Evolutionary conservation across 768 basidiomycete species (phyloP).

Genomic region (Podaxis carcinomalis): DNA sequence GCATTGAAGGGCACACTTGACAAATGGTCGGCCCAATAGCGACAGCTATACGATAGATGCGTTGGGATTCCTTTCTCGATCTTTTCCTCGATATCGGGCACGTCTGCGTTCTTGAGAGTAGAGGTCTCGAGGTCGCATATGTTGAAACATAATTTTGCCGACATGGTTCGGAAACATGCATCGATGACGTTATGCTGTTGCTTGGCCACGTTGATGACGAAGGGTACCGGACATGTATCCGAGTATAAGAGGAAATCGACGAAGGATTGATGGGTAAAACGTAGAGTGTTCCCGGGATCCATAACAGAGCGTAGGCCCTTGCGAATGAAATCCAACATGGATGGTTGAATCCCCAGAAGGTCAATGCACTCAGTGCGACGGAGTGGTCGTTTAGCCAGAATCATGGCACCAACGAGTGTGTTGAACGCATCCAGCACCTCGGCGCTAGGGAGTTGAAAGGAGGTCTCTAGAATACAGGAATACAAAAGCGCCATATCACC

Average conservation of each 20-base stretch:
- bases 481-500: constrained; percentile 15
- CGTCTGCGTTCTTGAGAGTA: constrained; percentile 21
- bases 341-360: constrained; percentile 11
- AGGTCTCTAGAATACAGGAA: constrained; percentile 16
- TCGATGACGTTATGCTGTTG: constrained; percentile 19
- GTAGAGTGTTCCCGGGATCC: constrained; percentile 9
- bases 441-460: constrained; percentile 9
- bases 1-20: background rate
- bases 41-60: constrained; percentile 24
- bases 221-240: constrained; percentile 11
- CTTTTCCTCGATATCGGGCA: constrained; percentile 18
- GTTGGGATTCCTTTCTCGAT: constrained; percentile 19
- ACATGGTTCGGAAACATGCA: constrained; percentile 24
- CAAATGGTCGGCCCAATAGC: constrained; percentile 28
- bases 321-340: constrained; percentile 16
- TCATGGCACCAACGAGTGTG: constrained; percentile 17
- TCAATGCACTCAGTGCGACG: constrained; percentile 4
- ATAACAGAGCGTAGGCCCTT: constrained; percentile 20
- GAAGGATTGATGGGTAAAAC: constrained; percentile 24
- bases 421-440: constrained; percentile 14
- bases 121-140: constrained; percentile 29
- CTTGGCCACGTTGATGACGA: constrained; percentile 13
- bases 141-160: constrained; percentile 27
- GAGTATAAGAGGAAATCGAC: constrained; percentile 20
- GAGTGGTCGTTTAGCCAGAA: constrained; percentile 20